Conservation (phyloP, 148 eudicot genomes). For the Vaccinium darrowii region DNA sequence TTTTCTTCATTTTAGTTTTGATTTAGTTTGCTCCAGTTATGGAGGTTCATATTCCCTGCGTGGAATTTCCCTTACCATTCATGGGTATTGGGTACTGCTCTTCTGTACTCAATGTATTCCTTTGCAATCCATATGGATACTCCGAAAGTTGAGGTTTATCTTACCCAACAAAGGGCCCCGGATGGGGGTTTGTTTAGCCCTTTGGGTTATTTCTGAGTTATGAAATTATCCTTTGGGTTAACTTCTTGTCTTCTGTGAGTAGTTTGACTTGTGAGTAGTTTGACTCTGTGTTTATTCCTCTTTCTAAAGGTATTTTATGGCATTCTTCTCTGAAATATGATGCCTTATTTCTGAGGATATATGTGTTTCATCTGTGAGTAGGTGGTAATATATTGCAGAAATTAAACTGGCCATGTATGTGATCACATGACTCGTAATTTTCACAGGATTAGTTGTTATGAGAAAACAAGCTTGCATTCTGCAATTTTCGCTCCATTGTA, state of each 20-base stretch:
- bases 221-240: not conserved
- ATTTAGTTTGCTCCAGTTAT: too few species aligned
- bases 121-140: too few species aligned
- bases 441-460: not conserved
- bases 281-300: not conserved
- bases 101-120: too few species aligned
- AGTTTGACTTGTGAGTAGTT: not conserved
- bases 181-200: too few species aligned
- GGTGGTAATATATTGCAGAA: not conserved
- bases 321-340: not conserved
- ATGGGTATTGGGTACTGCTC: too few species aligned
- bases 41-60: too few species aligned
- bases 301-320: not conserved
- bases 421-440: not conserved
- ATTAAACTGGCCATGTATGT: not conserved
- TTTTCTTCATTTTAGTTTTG: too few species aligned
- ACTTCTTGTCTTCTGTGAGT: not conserved
- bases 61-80: too few species aligned
- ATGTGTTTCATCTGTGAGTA: not conserved
- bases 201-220: too few species aligned
- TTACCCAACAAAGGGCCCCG: too few species aligned
- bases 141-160: too few species aligned
- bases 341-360: conserved; percentile 1
- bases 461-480: not conserved
- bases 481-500: not conserved